phyloP scores from a whole-genome alignment of 495 filamentous ascomycete genomes.

The Penicillium maclennaniae region DNA sequence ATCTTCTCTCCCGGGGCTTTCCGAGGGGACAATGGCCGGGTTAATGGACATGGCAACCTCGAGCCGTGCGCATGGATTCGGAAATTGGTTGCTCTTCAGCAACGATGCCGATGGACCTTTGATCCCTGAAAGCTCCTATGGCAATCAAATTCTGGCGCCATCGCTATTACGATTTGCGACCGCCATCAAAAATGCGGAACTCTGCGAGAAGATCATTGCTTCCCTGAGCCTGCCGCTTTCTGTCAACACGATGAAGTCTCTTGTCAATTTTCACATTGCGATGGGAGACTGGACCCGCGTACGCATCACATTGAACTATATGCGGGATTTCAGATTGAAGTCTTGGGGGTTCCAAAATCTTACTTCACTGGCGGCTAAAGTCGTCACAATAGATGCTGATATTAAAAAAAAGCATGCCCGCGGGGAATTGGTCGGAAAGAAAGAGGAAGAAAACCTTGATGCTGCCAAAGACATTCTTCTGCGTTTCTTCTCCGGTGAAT shows the following conservation, averaged over 20 bases:
- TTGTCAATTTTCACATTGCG: conserved; percentile 48
- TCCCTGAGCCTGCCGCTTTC: conserved; percentile 37
- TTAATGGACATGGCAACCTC: conserved; percentile 53
- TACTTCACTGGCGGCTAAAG: conserved; percentile 36
- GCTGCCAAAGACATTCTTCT: conserved; percentile 32
- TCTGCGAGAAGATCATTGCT: conserved; percentile 44
- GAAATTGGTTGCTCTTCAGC: conserved; percentile 52
- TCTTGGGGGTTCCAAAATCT: conserved; percentile 50
- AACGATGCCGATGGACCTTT: conserved; percentile 55
- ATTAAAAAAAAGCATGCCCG: conserved; percentile 9
- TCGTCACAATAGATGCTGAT: conserved; percentile 35
- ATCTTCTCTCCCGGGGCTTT: conserved; percentile 44
- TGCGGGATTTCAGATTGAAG: conserved; percentile 35
- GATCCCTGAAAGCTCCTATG: conserved; percentile 46
- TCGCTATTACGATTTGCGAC: conserved; percentile 56
- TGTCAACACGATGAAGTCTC: conserved; percentile 43
- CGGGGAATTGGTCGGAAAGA: conserved; percentile 5
- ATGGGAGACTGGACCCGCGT: conserved; percentile 47
- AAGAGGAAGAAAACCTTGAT: conserved; percentile 10
- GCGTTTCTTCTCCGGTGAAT: conserved; percentile 34
- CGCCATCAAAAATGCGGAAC: conserved; percentile 43
- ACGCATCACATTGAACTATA: conserved; percentile 38
- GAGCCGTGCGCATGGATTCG: conserved; percentile 45
- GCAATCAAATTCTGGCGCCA: conserved; percentile 46
- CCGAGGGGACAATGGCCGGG: conserved; percentile 42